Base-by-base conservation (phyloP, 306 rosid species). In the Castanea sativa region DNA sequence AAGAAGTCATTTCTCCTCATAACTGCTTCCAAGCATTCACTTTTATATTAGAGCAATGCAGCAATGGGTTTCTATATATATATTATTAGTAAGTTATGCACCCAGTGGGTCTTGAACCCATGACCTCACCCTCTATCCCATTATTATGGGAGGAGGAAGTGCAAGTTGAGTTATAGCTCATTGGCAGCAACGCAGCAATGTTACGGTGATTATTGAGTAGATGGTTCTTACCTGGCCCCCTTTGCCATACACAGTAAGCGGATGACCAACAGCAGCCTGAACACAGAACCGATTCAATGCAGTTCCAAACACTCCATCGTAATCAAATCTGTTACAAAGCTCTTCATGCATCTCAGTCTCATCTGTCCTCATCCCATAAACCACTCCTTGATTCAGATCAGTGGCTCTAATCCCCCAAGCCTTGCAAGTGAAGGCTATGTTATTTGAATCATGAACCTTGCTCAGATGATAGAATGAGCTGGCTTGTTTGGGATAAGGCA, bases 341-440 rank as follows among this genome's bases (percentile, higher is more conserved):
- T 89, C 94, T 78, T 92, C 99, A 68, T 94, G 97, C 95, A 91
- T 86, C 27, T 80, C 93, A 19, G 97, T 94, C 85, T 92, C 99
- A 49, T 89, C 91, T 6, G 99, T 94, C 82, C 84, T 89, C 69
- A 92, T 84, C 27, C 99, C 99, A 74, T 94, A 94, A 33, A 94
- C 99, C 6, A 94, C 99, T 78, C 99, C 99, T 87, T 94, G 99
- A 79, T 94, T 94, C 64, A 94, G 88, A 81, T 94, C 98, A 33
- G 98, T 95, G 32, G 99, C 99, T 82, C 98, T 89, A 79, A 95
- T 87, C 43, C 97, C 99, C 99, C 98, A 95, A 83, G 98, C 99
- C 86, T 95, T 92, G 93, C 99, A 95, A 88, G 99, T 92, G 84
- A 95, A 95, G 73, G 99, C 97, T 78, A 95, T 95, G 70, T 95